These are phyloP conservation scores for Kazachstania taianensis DNA, from an alignment of 805 yeast species.

Conservation along the genomic window DNA sequence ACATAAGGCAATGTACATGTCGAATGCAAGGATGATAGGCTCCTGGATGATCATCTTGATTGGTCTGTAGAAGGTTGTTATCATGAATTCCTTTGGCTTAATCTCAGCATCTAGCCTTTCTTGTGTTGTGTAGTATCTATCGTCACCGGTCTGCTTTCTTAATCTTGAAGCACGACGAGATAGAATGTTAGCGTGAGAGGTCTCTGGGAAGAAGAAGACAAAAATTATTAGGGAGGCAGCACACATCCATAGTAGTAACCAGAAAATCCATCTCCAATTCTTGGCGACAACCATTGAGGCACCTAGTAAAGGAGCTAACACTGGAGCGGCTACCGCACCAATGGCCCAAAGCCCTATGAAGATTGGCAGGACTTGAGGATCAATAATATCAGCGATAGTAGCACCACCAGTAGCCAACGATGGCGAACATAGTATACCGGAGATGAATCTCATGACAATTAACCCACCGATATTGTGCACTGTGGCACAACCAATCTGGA, in stretches of 20 bases:
- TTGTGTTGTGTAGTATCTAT: slow-evolving; percentile 34
- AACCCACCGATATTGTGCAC: slow-evolving; percentile 41
- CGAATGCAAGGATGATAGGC: slow-evolving; percentile 47
- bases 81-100: slow-evolving; percentile 13
- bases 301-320: slow-evolving; percentile 48
- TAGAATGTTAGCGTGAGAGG: slow-evolving; percentile 36
- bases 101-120: slow-evolving; percentile 27
- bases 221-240: slow-evolving; percentile 32
- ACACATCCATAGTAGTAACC: slow-evolving; percentile 38
- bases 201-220: slow-evolving; percentile 39
- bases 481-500: slow-evolving; percentile 50
- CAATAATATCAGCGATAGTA: slow-evolving; percentile 40
- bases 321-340: slow-evolving; percentile 47
- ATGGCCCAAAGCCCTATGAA: slow-evolving; percentile 44
- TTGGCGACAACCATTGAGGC: slow-evolving; percentile 39
- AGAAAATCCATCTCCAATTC: slow-evolving; percentile 46
- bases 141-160: slow-evolving; percentile 40
- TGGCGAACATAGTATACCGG: slow-evolving; percentile 49
- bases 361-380: slow-evolving; percentile 34
- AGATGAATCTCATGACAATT: slow-evolving; percentile 40
- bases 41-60: slow-evolving; percentile 39
- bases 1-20: slow-evolving; percentile 40
- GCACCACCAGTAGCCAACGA: slow-evolving; percentile 52
- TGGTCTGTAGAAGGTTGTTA: slow-evolving; percentile 39
- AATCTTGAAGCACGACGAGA: slow-evolving; percentile 37